Base-by-base conservation (phyloP, 495 filamentous ascomycete genomes). In the Recurvomyces mirabilis region DNA sequence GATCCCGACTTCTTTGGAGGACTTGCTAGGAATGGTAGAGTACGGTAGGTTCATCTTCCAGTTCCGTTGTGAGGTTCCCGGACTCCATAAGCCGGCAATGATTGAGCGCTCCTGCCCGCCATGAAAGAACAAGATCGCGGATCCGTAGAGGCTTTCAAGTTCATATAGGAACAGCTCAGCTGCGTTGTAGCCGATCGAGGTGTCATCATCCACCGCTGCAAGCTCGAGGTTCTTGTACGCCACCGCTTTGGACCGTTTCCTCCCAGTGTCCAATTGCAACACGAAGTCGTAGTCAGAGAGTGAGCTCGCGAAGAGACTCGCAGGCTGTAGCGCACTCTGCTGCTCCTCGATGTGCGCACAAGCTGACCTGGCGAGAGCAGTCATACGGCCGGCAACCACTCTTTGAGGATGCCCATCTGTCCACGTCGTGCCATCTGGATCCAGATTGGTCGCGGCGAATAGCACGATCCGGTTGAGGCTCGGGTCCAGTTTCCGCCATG, bases 31-130 rank as follows among this genome's bases (percentile, higher is more conserved):
- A 22, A 67, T 72, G 7, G 84, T 82, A 24, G 81, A 83, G 47
- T 79, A 82, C 1, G 76, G 65, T 50, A 82, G 60, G 34, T 79
- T 81, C 40, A 84, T 61, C 48, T 74, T 86, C 66, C 83, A 88
- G 3, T 63, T 52, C 50, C 78, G 68, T 39, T 59, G 58, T 19
- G 60, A 50, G 7, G 71, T 63, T 43, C 69, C 67, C 4, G 86
- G 87, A 52, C 82, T 89, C 88, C 88, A 95, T 39, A 95, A 58
- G 1, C 79, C 87, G 3, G 75, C 81, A 55, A 95, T 77, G 1
- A 78, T 61, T 32, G 62, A 56, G 31, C 77, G 71, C 1, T 69
- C 65, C 13, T 68, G 57, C 5, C 62, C 65, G 29, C 82, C 75
- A 23, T 78, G 70, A 67, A 94, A 94, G 52, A 94, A 81, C 0